Base-by-base conservation (phyloP, 371 early-diverging fungal genomes). In the Mortierella sp. region DNA sequence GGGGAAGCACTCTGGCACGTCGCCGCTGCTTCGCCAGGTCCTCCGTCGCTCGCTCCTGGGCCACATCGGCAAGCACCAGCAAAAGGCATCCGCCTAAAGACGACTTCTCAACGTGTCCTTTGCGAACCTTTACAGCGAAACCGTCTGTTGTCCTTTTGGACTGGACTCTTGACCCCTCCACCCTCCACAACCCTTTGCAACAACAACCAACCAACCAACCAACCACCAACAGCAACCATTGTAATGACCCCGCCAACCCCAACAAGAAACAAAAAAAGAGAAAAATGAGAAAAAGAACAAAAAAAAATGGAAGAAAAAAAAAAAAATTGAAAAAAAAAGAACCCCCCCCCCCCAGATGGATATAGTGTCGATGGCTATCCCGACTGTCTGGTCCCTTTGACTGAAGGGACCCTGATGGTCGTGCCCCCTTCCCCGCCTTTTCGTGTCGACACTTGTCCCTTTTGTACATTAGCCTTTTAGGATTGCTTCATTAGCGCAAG, bases 1-100 rank as follows among this genome's bases (percentile, higher is more conserved):
- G 9, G 83, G 83, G 63, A 82, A 82, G 73, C 83, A 82, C 37
- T 82, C 83, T 74, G 83, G 83, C 70, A 82, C 83, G 50, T 82
- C 83, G 75, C 83, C 83, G 16, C 48, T 82, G 75, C 83, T 82
- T 69, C 83, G 83, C 50, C 83, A 82, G 61, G 83, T 82, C 75
- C 69, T 82, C 50, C 70, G 83, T 52, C 83, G 83, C 63, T 82
- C 83, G 52, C 83, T 82, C 44, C 65, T 82, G 63, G 83, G 83
- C 58, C 78, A 78, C 58, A 74, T 82, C 58, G 73, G 74, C 77
- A 82, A 82, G 68, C 75, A 82, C 70, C 83, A 82, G 73, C 64
- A 68, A 61, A 82, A 82, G 70, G 67, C 70, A 61, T 37, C 61
- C 37, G 34, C 61, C 22, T 61, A 61, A 61, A 34, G n/a, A 47